A percentile compares a stretch with the other conserved stretches of the same genome.
phyloP scores from a whole-genome alignment of 2,329 filamentous ascomycete species.

The Penicillium sclerotigenum region DNA sequence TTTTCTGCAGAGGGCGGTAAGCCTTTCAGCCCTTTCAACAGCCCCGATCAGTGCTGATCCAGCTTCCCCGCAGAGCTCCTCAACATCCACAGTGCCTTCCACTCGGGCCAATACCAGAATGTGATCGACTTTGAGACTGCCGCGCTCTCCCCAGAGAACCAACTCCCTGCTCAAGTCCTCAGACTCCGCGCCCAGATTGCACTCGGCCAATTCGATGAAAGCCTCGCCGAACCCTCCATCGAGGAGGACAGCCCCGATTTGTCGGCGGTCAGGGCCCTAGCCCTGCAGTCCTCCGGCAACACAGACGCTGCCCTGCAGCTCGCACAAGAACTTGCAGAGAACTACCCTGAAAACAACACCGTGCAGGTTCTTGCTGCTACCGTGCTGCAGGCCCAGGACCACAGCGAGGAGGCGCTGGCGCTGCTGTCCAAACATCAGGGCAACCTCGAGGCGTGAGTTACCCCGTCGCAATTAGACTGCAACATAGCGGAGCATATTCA shows the following conservation, averaged over 20 bases:
- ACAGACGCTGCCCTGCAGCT: slow-evolving; percentile 60
- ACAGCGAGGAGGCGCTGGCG: slow-evolving; percentile 79
- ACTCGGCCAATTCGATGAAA: slow-evolving; percentile 71
- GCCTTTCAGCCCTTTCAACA: slow-evolving; percentile 9
- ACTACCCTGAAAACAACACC: slow-evolving; percentile 67
- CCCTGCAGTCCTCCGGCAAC: slow-evolving; percentile 62
- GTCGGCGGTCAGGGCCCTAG: slow-evolving; percentile 71
- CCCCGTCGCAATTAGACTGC: background rate
- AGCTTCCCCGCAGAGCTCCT: slow-evolving; percentile 54
- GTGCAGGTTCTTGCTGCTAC: slow-evolving; percentile 83
- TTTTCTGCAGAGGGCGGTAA: slow-evolving; percentile 63
- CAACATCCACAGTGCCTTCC: slow-evolving; percentile 65
- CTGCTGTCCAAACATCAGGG: slow-evolving; percentile 81
- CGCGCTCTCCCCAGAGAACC: slow-evolving; percentile 74
- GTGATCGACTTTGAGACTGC: slow-evolving; percentile 83
- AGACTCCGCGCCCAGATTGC: slow-evolving; percentile 79
- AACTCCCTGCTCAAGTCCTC: slow-evolving; percentile 71
- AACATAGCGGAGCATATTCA: background rate
- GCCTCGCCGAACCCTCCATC: slow-evolving; percentile 64
- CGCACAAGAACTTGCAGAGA: slow-evolving; percentile 65
- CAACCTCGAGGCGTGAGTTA: slow-evolving; percentile 69
- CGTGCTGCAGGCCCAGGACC: slow-evolving; percentile 73
- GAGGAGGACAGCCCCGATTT: slow-evolving; percentile 68
- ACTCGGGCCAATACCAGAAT: slow-evolving; percentile 77
- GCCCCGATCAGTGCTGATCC: slow-evolving; percentile 1